Evolutionary conservation across 2,329 filamentous ascomycete species (phyloP).

Genomic region (Paraphaeosphaeria sporulosa): DNA sequence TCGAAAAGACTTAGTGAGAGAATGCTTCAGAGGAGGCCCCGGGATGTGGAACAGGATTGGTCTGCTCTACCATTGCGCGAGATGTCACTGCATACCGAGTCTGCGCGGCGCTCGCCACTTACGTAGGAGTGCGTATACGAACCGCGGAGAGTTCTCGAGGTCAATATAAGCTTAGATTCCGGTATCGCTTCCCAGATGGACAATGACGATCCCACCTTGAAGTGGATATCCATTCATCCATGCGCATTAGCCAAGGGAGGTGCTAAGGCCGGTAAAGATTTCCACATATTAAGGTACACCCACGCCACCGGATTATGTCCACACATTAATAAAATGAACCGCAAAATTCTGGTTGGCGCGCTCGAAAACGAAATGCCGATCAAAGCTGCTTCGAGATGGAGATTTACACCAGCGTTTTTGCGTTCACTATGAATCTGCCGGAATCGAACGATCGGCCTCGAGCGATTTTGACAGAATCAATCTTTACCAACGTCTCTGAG

Average conservation of each 20-base stretch:
- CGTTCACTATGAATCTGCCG: not conserved
- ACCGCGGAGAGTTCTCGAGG: not conserved
- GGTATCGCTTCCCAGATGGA: not conserved
- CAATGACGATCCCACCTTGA: constrained; percentile 2
- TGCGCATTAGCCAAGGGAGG: constrained; percentile 8
- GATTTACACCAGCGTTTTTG: not conserved
- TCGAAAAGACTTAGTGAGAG: not conserved
- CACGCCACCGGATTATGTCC: not conserved
- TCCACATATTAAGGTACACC: constrained; percentile 11
- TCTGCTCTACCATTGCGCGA: not conserved
- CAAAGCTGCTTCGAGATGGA: not conserved
- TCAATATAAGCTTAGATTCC: constrained; percentile 6
- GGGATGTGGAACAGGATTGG: not conserved
- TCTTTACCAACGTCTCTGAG: not conserved
- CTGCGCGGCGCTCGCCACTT: not conserved
- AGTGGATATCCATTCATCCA: constrained; percentile 8
- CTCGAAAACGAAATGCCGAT: not conserved
- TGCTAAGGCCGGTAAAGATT: constrained; percentile 5
- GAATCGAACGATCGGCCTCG: not conserved
- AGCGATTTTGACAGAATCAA: not conserved
- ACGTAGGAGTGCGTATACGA: not conserved
- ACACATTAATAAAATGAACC: not conserved
- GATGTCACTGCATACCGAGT: not conserved
- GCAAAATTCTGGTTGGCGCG: not conserved
- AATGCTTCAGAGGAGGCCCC: not conserved